Base-by-base conservation (phyloP, 2,329 filamentous ascomycete genomes). In the Lojkania enalia region DNA sequence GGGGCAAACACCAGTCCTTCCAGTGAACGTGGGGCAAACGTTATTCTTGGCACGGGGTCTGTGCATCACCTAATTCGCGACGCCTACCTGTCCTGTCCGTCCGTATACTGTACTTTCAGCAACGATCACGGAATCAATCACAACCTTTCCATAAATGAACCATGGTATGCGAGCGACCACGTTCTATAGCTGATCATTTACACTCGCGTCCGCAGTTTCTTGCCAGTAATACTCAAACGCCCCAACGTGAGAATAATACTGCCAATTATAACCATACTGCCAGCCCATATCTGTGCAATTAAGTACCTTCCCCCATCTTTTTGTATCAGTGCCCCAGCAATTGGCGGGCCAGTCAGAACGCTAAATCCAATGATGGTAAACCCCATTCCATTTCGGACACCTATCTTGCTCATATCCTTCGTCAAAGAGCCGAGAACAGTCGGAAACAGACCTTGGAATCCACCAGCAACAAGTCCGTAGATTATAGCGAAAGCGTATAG, bases 361-460 rank as follows among this genome's bases (percentile, higher is more conserved):
- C 73, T 73, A 20, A 77, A 53, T 6, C 71, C 73, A 9, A 76
- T 70, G 19, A 77, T 65, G 0, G 66, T 68, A 44, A 77, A 74
- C 0, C 74, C 73, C 71, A 77, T 77, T 0, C 76, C 76, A 51
- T 76, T 73, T 13, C 75, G 61, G 2, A 73, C 71, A 0, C 75
- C 75, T 0, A 71, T 66, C 42, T 75, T 75, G 20, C 66, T 72
- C 54, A 76, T 52, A 48, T 78, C 75, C n/a, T 66, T 70, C 0
- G 75, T 77, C 48, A 78, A 49, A 36, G 63, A 70, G 1, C 70
- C 66, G 33, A 77, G 50, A 2, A 70, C 66, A 1, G 72, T 70
- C 0, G 72, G 73, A 44, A 75, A 77, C 9, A 77, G 55, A 3
- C 71, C 69, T 45, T 78, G 74, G 9, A 75, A 70, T 0, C 70